A percentile compares a stretch with the other conserved stretches of the same genome.
These are phyloP conservation scores for Acanthamoeba culbertsoni DNA, from an alignment of 208 protist species.

Conservation along the genomic window DNA sequence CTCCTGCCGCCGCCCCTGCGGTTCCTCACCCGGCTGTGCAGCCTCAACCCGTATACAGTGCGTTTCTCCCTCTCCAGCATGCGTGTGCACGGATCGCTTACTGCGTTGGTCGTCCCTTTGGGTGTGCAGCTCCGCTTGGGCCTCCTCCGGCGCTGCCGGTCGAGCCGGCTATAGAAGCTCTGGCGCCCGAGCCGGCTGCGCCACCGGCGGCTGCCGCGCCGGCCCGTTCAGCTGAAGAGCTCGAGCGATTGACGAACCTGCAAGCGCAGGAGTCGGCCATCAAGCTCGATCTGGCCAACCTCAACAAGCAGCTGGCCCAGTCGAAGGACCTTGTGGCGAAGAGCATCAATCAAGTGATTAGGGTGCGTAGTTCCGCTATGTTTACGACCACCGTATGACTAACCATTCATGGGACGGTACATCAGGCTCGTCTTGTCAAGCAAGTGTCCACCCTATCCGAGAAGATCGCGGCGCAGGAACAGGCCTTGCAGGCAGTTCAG, in stretches of 20 bases:
- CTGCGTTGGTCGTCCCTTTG: no score
- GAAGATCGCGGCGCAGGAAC: neutral
- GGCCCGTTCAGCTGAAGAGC: neutral
- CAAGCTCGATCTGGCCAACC: neutral
- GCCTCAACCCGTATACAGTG: no score
- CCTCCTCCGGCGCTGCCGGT: no score
- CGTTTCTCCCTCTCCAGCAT: no score
- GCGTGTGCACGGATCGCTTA: no score
- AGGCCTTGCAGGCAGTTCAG: neutral
- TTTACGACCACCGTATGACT: neutral
- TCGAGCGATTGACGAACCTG: neutral
- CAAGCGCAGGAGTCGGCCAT: neutral
- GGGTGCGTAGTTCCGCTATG: neutral
- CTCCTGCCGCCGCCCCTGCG: no score
- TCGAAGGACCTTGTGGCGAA: neutral
- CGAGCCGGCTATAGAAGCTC: no score
- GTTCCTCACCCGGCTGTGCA: no score
- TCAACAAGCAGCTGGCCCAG: neutral
- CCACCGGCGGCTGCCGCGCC: neutral
- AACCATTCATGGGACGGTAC: neutral
- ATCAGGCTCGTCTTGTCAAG: no score
- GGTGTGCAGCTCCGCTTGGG: no score
- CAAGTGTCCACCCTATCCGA: neutral
- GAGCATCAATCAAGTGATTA: conserved; percentile 7
- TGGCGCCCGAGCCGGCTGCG: neutral